Conservation (phyloP, 805 yeast species). For the Huiozyma sinensis region DNA sequence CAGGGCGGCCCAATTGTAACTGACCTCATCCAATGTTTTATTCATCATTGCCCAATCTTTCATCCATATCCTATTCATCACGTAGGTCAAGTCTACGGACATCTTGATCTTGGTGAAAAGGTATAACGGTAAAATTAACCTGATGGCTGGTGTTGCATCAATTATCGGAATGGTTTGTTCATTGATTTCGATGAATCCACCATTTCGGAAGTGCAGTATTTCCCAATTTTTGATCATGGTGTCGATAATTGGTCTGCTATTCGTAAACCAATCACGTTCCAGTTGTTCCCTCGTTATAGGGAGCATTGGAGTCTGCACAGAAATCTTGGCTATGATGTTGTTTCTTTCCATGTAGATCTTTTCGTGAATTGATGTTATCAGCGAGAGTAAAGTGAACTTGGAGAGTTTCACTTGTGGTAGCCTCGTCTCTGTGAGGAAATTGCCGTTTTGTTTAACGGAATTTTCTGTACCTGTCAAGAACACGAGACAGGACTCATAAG, state of each 20-base stretch:
- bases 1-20: conserved; percentile 49
- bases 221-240: conserved; percentile 60
- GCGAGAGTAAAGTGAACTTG: conserved; percentile 37
- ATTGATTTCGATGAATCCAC: conserved; percentile 49
- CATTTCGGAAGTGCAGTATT: conserved; percentile 45
- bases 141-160: conserved; percentile 45
- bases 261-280: conserved; percentile 56
- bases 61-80: conserved; percentile 47
- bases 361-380: conserved; percentile 59
- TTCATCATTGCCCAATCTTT: conserved; percentile 67
- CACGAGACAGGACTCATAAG: conserved; percentile 35
- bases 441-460: conserved; percentile 15
- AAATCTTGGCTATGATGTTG: conserved; percentile 11
- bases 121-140: conserved; percentile 55
- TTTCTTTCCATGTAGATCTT: conserved; percentile 44
- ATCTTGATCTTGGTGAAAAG: conserved; percentile 58
- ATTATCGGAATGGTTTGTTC: conserved; percentile 30
- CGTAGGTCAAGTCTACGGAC: conserved; percentile 50
- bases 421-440: conserved; percentile 8
- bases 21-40: conserved; percentile 34
- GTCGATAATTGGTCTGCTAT: conserved; percentile 48
- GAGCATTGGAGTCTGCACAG: conserved; percentile 18
- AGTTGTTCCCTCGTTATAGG: conserved; percentile 31
- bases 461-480: conserved; percentile 28
- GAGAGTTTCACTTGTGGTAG: conserved; percentile 25